Evolutionary conservation across 257 asterid species (phyloP).

Genomic region (Schizonepeta tenuifolia): DNA sequence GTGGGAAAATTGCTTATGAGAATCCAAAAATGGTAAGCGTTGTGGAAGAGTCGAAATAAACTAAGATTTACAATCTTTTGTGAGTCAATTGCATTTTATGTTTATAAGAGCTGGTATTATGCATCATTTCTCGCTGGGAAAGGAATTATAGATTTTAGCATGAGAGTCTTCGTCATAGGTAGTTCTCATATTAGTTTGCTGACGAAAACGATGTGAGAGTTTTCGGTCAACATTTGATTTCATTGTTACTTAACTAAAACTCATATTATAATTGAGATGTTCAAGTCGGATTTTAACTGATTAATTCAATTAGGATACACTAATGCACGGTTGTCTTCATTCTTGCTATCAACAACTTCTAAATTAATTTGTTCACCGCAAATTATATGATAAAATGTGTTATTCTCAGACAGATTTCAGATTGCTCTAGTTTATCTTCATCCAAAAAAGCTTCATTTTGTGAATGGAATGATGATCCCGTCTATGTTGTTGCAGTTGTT

Average conservation of each 20-base stretch:
- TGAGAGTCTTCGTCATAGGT: background rate
- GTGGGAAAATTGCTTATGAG: constrained; percentile 80
- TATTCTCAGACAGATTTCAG: no score
- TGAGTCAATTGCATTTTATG: constrained; percentile 10
- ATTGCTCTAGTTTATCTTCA: no score
- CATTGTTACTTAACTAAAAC: background rate
- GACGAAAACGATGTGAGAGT: background rate
- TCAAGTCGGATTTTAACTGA: background rate
- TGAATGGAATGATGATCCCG: no score
- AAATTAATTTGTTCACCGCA: no score
- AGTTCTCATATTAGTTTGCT: background rate
- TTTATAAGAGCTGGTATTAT: background rate
- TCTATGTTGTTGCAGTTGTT: no score
- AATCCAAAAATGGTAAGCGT: constrained; percentile 92
- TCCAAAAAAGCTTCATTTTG: no score
- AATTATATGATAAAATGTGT: no score
- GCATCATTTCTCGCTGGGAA: background rate
- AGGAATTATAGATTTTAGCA: constrained; percentile 2
- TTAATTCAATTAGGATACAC: background rate
- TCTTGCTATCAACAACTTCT: background rate
- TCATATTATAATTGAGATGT: background rate
- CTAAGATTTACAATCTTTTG: constrained; percentile 2
- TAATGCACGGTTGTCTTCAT: background rate
- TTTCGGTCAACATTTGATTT: background rate
- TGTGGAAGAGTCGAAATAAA: constrained; percentile 7